Evolutionary conservation across 1,284 basidiomycete genomes (phyloP).

Genomic region (Jaminaea rosea): DNA sequence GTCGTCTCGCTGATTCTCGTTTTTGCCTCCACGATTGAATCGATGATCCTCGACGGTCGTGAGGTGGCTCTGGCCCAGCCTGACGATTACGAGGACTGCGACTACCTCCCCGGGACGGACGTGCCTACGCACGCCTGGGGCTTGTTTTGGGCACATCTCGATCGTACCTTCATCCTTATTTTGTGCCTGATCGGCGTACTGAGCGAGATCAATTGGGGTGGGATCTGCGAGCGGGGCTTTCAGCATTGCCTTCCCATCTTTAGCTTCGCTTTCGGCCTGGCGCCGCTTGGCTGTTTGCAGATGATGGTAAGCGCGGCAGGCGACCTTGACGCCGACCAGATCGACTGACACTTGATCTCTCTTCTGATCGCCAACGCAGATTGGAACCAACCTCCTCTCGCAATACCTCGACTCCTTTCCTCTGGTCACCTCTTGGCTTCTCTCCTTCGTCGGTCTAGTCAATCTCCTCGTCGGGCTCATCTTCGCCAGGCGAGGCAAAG

Average conservation of each 20-base stretch:
- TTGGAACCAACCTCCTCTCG: conserved; percentile 6
- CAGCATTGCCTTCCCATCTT: conserved; percentile 23
- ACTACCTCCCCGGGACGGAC: conserved; percentile 23
- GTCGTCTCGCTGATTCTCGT: conserved; percentile 17
- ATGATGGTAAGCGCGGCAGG: conserved; percentile 6
- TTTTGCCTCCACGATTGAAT: conserved; percentile 18
- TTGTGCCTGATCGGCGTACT: conserved; percentile 16
- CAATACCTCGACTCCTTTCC: conserved; percentile 10
- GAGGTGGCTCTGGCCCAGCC: neutral
- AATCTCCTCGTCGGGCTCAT: conserved; percentile 8
- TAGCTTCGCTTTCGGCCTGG: conserved; percentile 23
- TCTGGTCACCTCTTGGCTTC: conserved; percentile 12
- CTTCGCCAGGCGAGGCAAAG: conserved; percentile 2
- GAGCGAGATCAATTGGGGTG: conserved; percentile 18
- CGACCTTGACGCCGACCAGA: conserved; percentile 9
- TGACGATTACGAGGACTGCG: conserved; percentile 7
- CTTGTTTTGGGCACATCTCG: conserved; percentile 28
- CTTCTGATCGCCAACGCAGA: neutral
- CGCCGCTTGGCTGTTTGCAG: conserved; percentile 19
- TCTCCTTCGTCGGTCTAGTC: conserved; percentile 11
- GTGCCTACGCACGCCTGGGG: conserved; percentile 27
- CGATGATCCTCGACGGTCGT: conserved; percentile 15
- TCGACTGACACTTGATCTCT: conserved; percentile 3
- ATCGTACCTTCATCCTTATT: conserved; percentile 14
- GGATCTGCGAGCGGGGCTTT: conserved; percentile 15